These are phyloP conservation scores for Bruguiera parviflora DNA, from an alignment of 345 rosid genomes.

Conservation along the genomic window DNA sequence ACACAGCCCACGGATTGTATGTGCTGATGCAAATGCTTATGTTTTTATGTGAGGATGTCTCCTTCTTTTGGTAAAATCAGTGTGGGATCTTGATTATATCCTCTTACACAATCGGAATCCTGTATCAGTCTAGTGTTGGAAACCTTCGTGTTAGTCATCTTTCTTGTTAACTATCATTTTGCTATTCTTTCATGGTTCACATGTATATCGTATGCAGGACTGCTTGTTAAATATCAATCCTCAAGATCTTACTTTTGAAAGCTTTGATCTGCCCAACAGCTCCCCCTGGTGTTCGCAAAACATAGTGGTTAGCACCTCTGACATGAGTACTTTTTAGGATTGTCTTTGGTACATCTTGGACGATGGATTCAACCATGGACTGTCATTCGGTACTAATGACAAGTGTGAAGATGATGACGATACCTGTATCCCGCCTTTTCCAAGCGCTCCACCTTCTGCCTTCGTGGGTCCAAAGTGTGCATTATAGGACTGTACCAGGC, in stretches of 20 bases:
- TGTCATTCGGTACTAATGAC: constrained; percentile 30
- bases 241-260: constrained; percentile 39
- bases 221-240: constrained; percentile 31
- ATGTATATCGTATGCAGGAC: constrained; percentile 32
- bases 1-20: neutral
- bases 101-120: neutral
- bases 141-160: too few relatives aligned
- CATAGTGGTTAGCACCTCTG: constrained; percentile 30
- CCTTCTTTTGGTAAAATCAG: neutral
- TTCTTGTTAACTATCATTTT: neutral
- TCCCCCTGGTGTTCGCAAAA: constrained; percentile 32
- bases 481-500: constrained; percentile 89
- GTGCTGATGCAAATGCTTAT: neutral
- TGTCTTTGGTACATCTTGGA: constrained; percentile 41
- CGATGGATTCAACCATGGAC: constrained; percentile 43
- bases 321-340: constrained; percentile 45
- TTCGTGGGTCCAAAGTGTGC: constrained; percentile 88
- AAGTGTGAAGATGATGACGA: constrained; percentile 28
- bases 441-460: constrained; percentile 54
- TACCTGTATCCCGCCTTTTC: neutral
- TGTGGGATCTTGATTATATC: neutral
- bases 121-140: neutral
- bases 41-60: neutral
- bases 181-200: neutral
- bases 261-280: constrained; percentile 41